Base-by-base conservation (phyloP, 352 stramenopile species). In the Achlya hypogyna region DNA sequence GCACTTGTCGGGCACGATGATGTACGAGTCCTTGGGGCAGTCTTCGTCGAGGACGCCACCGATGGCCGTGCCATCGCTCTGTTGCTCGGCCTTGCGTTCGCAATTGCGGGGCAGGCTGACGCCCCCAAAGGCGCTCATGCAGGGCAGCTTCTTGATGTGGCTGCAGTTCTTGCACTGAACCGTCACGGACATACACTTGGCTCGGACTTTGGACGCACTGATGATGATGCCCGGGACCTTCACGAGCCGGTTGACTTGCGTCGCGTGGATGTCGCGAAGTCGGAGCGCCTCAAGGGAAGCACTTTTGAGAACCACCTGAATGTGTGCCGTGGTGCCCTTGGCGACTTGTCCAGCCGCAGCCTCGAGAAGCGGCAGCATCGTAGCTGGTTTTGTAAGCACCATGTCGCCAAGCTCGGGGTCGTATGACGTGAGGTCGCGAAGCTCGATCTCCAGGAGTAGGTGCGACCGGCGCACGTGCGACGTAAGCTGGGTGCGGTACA, bases 151-250 rank as follows among this genome's bases (percentile, higher is more conserved):
- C 70, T 93, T 93, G 25, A 71, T 75, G 63, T 91, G 75, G 63
- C 83, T 83, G 59, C 86, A 95, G 69, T 89, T 82, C 53, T 87
- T 81, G 81, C 97, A 99, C 47, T 90, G 82, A 29, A 98, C 81
- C 35, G 78, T 88, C 16, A 98, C 81, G 6, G 84, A 77, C 9
- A 95, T 82, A 58, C 96, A 98, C 58, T 98, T 96, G 23, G 92
- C 95, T n/a, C 87, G 83, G 52, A 98, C 89, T 43, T 91, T 82
- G 28, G 86, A 96, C 52, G 95, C 95, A 52, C 88, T 98, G 72
- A 99, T 98, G 53, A 99, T 84, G 69, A 99, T 99, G 16, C 97
- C 97, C 0, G 96, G 95, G 12, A 97, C 83, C 71, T 96, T 95
- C 27, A 97, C 82, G 27, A 97, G 76, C 27, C 81, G 79, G 66